Evolutionary conservation across 2,329 filamentous ascomycete species (phyloP).

Genomic region (Fusarium drepaniforme): DNA sequence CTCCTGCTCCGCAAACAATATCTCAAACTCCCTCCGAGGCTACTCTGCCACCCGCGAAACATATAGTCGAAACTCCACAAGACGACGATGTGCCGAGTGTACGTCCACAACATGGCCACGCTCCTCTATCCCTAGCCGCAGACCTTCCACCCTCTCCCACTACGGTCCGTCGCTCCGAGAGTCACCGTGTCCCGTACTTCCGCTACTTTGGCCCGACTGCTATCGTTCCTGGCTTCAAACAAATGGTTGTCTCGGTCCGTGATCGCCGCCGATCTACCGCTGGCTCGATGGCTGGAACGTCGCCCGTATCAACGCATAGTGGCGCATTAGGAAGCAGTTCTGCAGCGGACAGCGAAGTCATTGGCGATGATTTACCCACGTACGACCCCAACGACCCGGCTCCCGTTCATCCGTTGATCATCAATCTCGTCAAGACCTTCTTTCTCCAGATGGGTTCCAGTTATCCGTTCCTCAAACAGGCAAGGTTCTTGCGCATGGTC

Average conservation of each 20-base stretch:
- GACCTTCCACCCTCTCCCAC: slow-evolving; percentile 54
- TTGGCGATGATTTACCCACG: slow-evolving; percentile 71
- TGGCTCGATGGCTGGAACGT: slow-evolving; percentile 68
- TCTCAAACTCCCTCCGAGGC: slow-evolving; percentile 8
- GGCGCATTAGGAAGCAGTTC: slow-evolving; percentile 54
- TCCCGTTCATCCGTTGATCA: slow-evolving; percentile 81
- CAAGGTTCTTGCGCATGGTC: slow-evolving; percentile 80
- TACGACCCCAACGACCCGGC: slow-evolving; percentile 80
- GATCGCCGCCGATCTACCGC: slow-evolving; percentile 71
- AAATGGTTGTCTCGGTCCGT: slow-evolving; percentile 86
- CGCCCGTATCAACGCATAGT: slow-evolving; percentile 58
- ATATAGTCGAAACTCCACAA: slow-evolving; percentile 22
- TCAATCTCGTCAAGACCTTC: slow-evolving; percentile 82
- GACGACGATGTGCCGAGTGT: slow-evolving; percentile 7
- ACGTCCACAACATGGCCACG: slow-evolving; percentile 18
- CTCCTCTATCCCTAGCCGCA: slow-evolving; percentile 22
- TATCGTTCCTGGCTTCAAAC: slow-evolving; percentile 92
- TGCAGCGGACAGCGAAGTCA: slow-evolving; percentile 57
- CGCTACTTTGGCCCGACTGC: slow-evolving; percentile 92
- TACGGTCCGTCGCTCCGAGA: slow-evolving; percentile 62
- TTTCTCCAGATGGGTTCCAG: slow-evolving; percentile 87
- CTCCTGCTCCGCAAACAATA: slow-evolving; percentile 10
- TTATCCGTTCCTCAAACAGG: slow-evolving; percentile 83
- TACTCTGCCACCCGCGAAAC: slow-evolving; percentile 20
- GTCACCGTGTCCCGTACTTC: slow-evolving; percentile 85